These are phyloP conservation scores for Blastocystis hominis DNA, from an alignment of 352 stramenopile genomes.

Conservation along the genomic window DNA sequence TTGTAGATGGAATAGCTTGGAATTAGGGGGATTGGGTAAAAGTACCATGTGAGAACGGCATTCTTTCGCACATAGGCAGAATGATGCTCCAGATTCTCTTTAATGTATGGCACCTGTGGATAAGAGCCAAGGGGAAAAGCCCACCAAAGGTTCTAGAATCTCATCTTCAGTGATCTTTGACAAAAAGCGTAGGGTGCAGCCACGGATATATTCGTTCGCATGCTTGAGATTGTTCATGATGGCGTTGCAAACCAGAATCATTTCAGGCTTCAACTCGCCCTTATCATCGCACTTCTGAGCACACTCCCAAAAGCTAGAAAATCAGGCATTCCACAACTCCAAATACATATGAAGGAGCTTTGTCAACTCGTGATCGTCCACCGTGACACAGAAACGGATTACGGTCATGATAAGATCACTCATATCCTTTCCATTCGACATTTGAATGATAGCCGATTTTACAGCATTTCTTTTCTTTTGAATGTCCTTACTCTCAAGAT, in stretches of 20 bases:
- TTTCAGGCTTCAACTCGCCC: conserved; percentile 92
- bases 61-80: conserved; percentile 98
- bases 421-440: conserved; percentile 94
- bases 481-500: conserved; percentile 60
- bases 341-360: conserved; percentile 99
- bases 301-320: conserved; percentile 60
- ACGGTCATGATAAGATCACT: conserved; percentile 97
- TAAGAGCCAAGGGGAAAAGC: conserved; percentile 54
- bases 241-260: conserved; percentile 98
- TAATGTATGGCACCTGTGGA: conserved; percentile 68
- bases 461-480: conserved; percentile 83
- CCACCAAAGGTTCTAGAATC: conserved; percentile 76
- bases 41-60: conserved; percentile 68
- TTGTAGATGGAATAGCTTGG: conserved; percentile 95
- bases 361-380: conserved; percentile 96
- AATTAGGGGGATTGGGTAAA: conserved; percentile 65
- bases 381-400: conserved; percentile 97
- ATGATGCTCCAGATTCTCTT: conserved; percentile 91
- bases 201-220: conserved; percentile 98
- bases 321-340: conserved; percentile 50
- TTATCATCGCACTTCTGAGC: conserved; percentile 63
- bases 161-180: conserved; percentile 98
- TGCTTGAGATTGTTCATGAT: conserved; percentile 98
- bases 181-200: conserved; percentile 95
- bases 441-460: conserved; percentile 92